Conservation (phyloP, 768 basidiomycete species). For the Lactarius evosmus region DNA sequence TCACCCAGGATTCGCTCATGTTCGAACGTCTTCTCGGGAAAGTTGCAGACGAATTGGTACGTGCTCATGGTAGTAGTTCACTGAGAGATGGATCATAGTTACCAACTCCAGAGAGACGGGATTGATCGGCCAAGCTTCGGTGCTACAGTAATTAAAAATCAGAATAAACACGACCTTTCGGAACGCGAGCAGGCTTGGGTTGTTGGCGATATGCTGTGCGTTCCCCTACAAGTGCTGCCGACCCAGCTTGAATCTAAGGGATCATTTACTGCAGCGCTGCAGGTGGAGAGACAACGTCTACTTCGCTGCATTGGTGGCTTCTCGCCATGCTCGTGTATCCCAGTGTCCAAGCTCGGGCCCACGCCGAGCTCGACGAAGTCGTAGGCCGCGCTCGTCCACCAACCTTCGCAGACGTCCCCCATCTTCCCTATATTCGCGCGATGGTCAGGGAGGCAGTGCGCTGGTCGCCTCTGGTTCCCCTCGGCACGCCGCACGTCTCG, state of each 20-base stretch:
- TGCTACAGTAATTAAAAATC: slow-evolving; percentile 3
- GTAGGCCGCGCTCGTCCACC: slow-evolving; percentile 39
- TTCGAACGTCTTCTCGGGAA: slow-evolving; percentile 14
- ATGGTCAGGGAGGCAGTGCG: slow-evolving; percentile 37
- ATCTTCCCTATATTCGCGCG: slow-evolving; percentile 40
- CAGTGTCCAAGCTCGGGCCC: slow-evolving; percentile 37
- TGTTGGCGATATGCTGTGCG: slow-evolving; percentile 22
- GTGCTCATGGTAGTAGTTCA: neutral
- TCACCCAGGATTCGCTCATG: too few relatives aligned
- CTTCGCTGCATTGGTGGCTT: slow-evolving; percentile 37
- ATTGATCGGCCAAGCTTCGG: slow-evolving; percentile 12
- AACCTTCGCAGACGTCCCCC: slow-evolving; percentile 33
- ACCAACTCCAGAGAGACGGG: neutral
- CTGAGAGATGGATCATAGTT: neutral
- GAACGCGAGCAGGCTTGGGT: slow-evolving; percentile 21
- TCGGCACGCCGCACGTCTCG: slow-evolving; percentile 22
- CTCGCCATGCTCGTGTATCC: slow-evolving; percentile 42
- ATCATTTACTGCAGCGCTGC: neutral
- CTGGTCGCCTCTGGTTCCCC: slow-evolving; percentile 30
- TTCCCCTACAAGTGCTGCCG: neutral
- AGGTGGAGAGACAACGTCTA: neutral
- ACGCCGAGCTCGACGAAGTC: slow-evolving; percentile 42
- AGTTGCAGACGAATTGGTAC: slow-evolving; percentile 11
- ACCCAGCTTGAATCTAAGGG: neutral
- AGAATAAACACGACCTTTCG: slow-evolving; percentile 4